Conservation (phyloP, 306 rosid genomes). For the Prunus kanzakura region DNA sequence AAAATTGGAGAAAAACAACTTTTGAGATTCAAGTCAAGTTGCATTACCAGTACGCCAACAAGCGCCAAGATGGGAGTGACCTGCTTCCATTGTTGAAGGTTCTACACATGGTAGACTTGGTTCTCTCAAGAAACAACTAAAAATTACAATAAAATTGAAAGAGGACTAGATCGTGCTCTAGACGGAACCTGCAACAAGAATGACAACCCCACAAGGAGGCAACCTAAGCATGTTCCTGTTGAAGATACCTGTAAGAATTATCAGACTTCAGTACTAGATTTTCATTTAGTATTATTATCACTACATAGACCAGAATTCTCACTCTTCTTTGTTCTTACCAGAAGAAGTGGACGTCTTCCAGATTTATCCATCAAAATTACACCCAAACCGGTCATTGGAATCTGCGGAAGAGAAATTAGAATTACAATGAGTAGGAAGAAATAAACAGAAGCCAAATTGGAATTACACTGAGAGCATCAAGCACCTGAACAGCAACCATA, state of each 20-base stretch:
- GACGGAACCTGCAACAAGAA: conserved; percentile 55
- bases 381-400: conserved; percentile 63
- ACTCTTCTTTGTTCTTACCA: conserved; percentile 36
- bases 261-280: conserved; percentile 8
- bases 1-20: background rate
- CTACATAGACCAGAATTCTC: background rate
- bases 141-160: background rate
- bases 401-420: conserved; percentile 26
- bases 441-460: conserved; percentile 17
- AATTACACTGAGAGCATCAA: conserved; percentile 17
- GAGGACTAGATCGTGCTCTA: conserved; percentile 1
- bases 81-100: conserved; percentile 44
- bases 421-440: conserved; percentile 4
- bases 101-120: conserved; percentile 37
- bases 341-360: conserved; percentile 64
- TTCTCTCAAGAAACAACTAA: conserved; percentile 4
- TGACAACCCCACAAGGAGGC: conserved; percentile 54
- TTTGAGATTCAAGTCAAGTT: background rate
- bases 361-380: conserved; percentile 59
- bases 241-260: conserved; percentile 44
- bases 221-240: conserved; percentile 69
- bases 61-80: conserved; percentile 59
- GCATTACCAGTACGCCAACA: conserved; percentile 70
- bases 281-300: background rate
- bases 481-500: conserved; percentile 76